phyloP scores from a whole-genome alignment of 768 basidiomycete genomes.

The Macrolepiota dolichaula region DNA sequence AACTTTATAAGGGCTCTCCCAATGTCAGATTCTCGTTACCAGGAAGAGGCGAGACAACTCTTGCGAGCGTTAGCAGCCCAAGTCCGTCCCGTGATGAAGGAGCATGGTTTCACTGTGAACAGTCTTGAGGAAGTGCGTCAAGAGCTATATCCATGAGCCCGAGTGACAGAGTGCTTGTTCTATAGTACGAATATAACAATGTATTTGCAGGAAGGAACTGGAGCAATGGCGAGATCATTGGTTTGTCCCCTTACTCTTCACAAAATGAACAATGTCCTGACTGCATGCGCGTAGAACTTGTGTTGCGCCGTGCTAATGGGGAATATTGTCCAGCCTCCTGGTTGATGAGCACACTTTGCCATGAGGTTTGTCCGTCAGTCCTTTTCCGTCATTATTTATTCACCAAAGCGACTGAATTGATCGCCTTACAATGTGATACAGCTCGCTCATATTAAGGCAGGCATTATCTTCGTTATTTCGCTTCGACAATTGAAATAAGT shows the following conservation, averaged over 20 bases:
- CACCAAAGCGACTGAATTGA: background rate
- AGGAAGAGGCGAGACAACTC: constrained; percentile 67
- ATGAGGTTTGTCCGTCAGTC: constrained; percentile 54
- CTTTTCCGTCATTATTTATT: background rate
- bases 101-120: constrained; percentile 71
- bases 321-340: constrained; percentile 59
- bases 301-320: constrained; percentile 60
- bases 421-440: constrained; percentile 21
- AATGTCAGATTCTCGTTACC: constrained; percentile 31
- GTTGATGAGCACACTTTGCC: constrained; percentile 77
- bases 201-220: constrained; percentile 85
- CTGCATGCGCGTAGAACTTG: constrained; percentile 54
- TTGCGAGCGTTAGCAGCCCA: constrained; percentile 80
- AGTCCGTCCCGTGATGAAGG: constrained; percentile 80
- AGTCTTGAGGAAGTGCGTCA: constrained; percentile 75
- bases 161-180: background rate
- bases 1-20: constrained; percentile 72
- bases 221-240: constrained; percentile 79
- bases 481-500: background rate
- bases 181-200: constrained; percentile 71
- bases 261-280: background rate
- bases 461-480: background rate
- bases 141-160: background rate
- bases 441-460: constrained; percentile 82
- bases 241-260: constrained; percentile 29